Conservation (phyloP, 179 eudicot genomes). For the Carnegiea gigantea region DNA sequence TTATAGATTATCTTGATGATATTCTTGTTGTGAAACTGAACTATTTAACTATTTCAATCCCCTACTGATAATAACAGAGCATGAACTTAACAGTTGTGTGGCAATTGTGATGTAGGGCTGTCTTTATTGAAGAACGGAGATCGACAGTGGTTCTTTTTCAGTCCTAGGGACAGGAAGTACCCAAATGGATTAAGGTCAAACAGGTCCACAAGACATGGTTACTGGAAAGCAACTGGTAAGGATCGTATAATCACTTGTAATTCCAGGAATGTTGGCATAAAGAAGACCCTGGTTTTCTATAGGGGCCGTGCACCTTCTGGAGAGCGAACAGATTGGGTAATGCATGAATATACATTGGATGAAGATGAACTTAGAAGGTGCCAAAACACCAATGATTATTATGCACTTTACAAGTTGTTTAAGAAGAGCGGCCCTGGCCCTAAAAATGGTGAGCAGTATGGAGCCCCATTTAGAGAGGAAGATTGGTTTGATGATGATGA, state of each 20-base stretch:
- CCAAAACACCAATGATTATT: constrained; percentile 48
- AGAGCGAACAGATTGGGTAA: constrained; percentile 91
- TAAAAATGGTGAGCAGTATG: constrained; percentile 93
- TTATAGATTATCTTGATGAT: not conserved
- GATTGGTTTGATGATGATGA: constrained; percentile 85
- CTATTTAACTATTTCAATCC: not conserved
- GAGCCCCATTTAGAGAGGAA: constrained; percentile 94
- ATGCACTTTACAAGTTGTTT: constrained; percentile 73
- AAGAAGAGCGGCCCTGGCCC: constrained; percentile 98
- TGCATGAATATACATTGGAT: constrained; percentile 85
- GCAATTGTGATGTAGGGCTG: constrained; percentile 45
- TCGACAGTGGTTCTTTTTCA: constrained; percentile 89
- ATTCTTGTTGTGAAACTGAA: not conserved
- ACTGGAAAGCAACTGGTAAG: constrained; percentile 98
- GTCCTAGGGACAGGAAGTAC: constrained; percentile 87
- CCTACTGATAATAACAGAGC: not conserved
- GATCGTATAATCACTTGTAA: constrained; percentile 62
- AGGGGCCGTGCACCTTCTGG: constrained; percentile 91
- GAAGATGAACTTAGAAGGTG: constrained; percentile 85
- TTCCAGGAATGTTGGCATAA: constrained; percentile 68
- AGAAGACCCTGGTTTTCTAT: constrained; percentile 86
- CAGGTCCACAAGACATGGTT: constrained; percentile 74
- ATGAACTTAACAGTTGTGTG: constrained; percentile 8
- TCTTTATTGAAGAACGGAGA: constrained; percentile 78
- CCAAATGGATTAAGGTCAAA: constrained; percentile 83